Evolutionary conservation across 208 protist genomes (phyloP), one percentile per base, ranked within the genome.

Genomic region (Phytomonas sp.): DNA sequence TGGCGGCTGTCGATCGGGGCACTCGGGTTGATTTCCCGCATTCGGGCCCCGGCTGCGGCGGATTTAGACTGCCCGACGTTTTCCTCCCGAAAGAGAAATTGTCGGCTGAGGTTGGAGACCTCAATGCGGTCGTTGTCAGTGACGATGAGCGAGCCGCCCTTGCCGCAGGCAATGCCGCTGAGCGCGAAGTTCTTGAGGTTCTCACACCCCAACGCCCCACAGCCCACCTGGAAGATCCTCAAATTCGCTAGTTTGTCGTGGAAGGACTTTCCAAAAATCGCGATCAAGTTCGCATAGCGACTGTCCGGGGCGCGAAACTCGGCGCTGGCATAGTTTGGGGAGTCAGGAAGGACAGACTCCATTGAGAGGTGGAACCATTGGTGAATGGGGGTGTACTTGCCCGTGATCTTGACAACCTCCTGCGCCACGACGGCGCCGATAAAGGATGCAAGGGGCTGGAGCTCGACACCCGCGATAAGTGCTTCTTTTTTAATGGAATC

Each of bases 111-210:
- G 82, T 99, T 99, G 14, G 95, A 99, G 69, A 98, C 97, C 79
- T 99, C 99, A 76, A 99, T 99, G 30, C 89, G 94, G 77, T 99
- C 99, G 88, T 99, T 99, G 86, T 99, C 99, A 6, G 99, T 99
- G 10, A 99, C 90, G 32, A 89, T 81, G 14, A 99, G 71, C 8
- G 83, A 78, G 29, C 95, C 94, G 66, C 71, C 78, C 32, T 60
- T 29, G n/a, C 84, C 87, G 73, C 89, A 96, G 34, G 87, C 86
- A 70, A 98, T 79, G 69, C 99, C 99, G 95, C 99, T 99, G 37
- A 99, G 81, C n/a, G 99, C 98, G 74, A 93, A 99, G 81, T 98
- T 99, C 74, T 99, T 99, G 60, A 99, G 86, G 75, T 99, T 94
- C 79, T 99, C 99, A 78, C 98, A 99, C 7, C 99, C 98, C 60